Percentiles rank a stretch among this genome's conserved stretches.
These are phyloP conservation scores for Cercophora newfieldiana DNA, from an alignment of 495 filamentous ascomycete genomes.

Conservation along the genomic window DNA sequence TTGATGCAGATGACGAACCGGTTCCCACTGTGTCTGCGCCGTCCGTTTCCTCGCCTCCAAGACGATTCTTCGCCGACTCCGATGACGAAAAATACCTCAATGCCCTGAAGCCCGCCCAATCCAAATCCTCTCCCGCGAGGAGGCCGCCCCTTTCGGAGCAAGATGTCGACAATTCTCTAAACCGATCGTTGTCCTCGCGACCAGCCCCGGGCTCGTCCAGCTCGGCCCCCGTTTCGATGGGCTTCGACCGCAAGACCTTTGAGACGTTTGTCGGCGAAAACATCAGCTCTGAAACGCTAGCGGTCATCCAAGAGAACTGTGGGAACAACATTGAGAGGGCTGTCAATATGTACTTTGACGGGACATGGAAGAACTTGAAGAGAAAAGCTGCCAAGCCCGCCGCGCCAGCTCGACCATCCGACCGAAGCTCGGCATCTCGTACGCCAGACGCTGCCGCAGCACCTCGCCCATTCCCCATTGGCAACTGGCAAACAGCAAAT, in stretches of 20 bases:
- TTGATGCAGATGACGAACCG: background rate
- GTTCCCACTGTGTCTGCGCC: background rate
- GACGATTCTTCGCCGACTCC: slow-evolving; percentile 15
- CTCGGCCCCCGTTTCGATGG: slow-evolving; percentile 14
- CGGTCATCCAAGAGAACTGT: slow-evolving; percentile 57
- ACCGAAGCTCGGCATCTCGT: slow-evolving; percentile 12
- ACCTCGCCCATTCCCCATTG: background rate
- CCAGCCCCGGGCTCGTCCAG: background rate
- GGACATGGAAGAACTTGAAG: slow-evolving; percentile 72
- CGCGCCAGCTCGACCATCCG: slow-evolving; percentile 17
- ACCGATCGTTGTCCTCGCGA: background rate
- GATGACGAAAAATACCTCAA: background rate
- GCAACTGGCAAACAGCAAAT: slow-evolving; percentile 48
- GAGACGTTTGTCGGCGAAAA: slow-evolving; percentile 68
- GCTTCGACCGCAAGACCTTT: slow-evolving; percentile 70
- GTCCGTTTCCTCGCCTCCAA: background rate
- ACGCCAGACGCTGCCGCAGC: background rate
- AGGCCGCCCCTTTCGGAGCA: slow-evolving; percentile 22
- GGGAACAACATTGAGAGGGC: slow-evolving; percentile 65
- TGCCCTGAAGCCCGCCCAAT: background rate
- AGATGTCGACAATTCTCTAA: slow-evolving; percentile 17
- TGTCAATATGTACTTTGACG: slow-evolving; percentile 88
- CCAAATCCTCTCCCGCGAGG: background rate
- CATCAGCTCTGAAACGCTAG: slow-evolving; percentile 53
- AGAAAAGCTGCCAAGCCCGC: slow-evolving; percentile 25